Evolutionary conservation across 192 early-diverging fungal species (phyloP), one percentile per base, ranked within the genome.

Genomic region (Coemansia sp.): DNA sequence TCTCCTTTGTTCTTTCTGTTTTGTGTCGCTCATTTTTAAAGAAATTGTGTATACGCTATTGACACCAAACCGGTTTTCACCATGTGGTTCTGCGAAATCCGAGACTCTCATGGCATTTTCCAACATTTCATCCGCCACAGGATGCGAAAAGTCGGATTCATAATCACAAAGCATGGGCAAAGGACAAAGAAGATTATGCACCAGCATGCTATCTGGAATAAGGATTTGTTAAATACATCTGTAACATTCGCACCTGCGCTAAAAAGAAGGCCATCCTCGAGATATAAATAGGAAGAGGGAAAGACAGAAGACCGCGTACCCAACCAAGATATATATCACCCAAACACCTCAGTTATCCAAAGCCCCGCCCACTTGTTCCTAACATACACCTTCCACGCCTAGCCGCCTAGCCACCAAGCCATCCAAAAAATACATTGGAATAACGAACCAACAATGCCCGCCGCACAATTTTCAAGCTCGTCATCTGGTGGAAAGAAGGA

Each of bases 401-500:
- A 29, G 29, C 29, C 38, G 38, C 38, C 38, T 40, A 29, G 29
- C 29, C 29, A 29, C 29, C 29, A 29, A 29, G 1, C 29, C 29
- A 29, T 29, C 42, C 42, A 2, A 2, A 17, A 0, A 0, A 4
- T 13, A 45, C 42, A 45, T 45, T 13, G 42, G 15, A 45, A 13
- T 4, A 13, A 45, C 42, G 1, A 17, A 5, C 13, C 53, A 56
- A 57, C 17, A 17, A 65, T 57, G 53, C 20, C 40, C 25, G 52
- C 41, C 41, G 34, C 23, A 23, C 56, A 50, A 6, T 23, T 33
- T 34, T 45, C 13, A 48, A 52, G 52, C 48, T 52, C 62, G 1
- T 45, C 14, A 15, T 45, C 55, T 2, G 42, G 8, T 32, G 22
- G 54, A 35, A 55, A 57, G 8, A 41, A 59, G 15, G 64, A 66